Evolutionary conservation across 805 yeast species (phyloP), one percentile per base, ranked within the genome.

Genomic region (Kregervanrija fluxuum): DNA sequence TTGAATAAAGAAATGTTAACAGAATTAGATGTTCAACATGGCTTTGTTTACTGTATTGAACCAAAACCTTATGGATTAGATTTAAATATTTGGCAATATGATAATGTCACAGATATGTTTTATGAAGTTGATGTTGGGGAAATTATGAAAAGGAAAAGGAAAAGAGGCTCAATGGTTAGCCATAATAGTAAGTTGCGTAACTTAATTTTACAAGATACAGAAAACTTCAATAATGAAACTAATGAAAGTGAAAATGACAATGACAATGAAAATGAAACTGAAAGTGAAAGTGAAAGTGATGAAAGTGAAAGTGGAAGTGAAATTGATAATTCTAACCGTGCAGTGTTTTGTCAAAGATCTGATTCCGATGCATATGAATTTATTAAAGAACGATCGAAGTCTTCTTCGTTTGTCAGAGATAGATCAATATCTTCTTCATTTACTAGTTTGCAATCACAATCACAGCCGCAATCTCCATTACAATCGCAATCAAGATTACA

Each of bases 41-140:
- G 61, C 3, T 62, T 42, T 36, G 59, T 65, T 8, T 65, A 65
- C 42, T 65, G 69, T 52, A 53, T 65, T 32, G 68, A 64, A 50
- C 69, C 69, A 33, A 65, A 65, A 47, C 68, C 69, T 6, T 65
- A 65, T 47, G 69, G 69, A 4, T 45, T 65, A 32, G 68, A 64
- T 45, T 53, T 65, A 41, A 65, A 63, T 42, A 62, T 65, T 13
- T 65, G 68, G 66, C 64, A 62, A 35, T 65, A 57, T 42, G 67
- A 62, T 46, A 63, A 64, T 41, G 33, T 48, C 3, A 56, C 64
- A 11, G 66, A 65, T 46, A 64, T 60, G 44, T 65, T 65, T 42
- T 59, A 58, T 42, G 68, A 65, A 48, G 68, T 65, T 35, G 67
- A 64, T 44, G 70, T 67, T 40, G 63, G 61, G 13, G 67, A 61